phyloP scores from a whole-genome alignment of 2,329 filamentous ascomycete genomes.

The Hymenoscyphus fraxineus region DNA sequence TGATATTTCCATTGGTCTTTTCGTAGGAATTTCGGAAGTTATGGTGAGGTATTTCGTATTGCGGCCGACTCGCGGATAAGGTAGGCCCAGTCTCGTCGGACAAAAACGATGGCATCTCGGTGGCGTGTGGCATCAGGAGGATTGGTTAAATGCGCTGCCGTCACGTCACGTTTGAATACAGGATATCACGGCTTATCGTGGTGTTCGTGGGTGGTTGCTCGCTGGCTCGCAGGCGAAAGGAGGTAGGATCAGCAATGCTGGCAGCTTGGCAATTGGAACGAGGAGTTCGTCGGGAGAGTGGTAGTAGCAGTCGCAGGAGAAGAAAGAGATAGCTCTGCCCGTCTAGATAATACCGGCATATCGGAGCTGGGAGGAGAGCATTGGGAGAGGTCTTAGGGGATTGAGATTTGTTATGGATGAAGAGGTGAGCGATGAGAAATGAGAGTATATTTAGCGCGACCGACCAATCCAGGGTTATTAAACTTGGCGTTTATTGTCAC shows the following conservation, averaged over 20 bases:
- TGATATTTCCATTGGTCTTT: slow-evolving; percentile 34
- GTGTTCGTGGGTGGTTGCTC: slow-evolving; percentile 16
- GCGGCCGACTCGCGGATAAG: slow-evolving; percentile 29
- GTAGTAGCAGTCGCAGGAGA: not conserved
- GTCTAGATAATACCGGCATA: slow-evolving; percentile 13
- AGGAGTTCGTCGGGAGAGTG: not conserved
- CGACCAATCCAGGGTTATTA: too few species aligned
- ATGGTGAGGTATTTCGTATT: slow-evolving; percentile 37
- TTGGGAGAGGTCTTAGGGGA: not conserved
- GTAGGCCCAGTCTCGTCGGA: slow-evolving; percentile 39
- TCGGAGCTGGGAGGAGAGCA: slow-evolving; percentile 8
- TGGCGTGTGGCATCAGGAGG: slow-evolving; percentile 39
- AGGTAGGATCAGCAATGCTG: slow-evolving; percentile 26
- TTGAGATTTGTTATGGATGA: slow-evolving; percentile 9
- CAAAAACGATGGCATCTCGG: slow-evolving; percentile 50
- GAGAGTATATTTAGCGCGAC: slow-evolving; percentile 12
- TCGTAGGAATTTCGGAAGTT: slow-evolving; percentile 32
- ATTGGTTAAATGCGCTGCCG: slow-evolving; percentile 21
- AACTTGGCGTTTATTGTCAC: too few species aligned
- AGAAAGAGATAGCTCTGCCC: slow-evolving; percentile 5
- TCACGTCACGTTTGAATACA: slow-evolving; percentile 10
- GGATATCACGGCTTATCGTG: slow-evolving; percentile 27
- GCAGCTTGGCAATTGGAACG: slow-evolving; percentile 21
- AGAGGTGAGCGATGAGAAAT: slow-evolving; percentile 12
- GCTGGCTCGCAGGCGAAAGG: slow-evolving; percentile 21